These are phyloP conservation scores for Hawksworthiomyces lignivorus DNA, from an alignment of 2,329 filamentous ascomycete species.

Conservation along the genomic window DNA sequence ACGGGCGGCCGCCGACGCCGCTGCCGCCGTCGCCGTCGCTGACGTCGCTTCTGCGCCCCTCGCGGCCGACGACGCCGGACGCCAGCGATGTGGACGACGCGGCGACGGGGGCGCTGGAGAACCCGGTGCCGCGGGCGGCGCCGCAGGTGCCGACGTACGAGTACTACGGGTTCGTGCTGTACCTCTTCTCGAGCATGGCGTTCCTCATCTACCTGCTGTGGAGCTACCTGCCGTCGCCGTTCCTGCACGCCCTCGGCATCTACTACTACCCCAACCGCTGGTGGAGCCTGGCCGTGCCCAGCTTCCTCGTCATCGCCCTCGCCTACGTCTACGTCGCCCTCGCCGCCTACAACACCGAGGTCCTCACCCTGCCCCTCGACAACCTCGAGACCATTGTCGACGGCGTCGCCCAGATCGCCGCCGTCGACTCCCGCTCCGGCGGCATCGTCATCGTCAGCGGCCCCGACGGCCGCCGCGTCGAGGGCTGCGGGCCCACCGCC, in stretches of 20 bases:
- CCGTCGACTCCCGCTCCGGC: slow-evolving; percentile 42
- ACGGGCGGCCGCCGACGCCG: slow-evolving; percentile 92
- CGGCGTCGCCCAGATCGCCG: slow-evolving; percentile 76
- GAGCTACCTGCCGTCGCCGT: slow-evolving; percentile 86
- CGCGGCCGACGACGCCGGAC: slow-evolving; percentile 87
- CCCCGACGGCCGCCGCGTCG: slow-evolving; percentile 7
- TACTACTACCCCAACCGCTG: slow-evolving; percentile 96
- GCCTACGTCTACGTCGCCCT: slow-evolving; percentile 93
- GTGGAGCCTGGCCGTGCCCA: slow-evolving; percentile 92
- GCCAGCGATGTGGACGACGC: slow-evolving; percentile 85
- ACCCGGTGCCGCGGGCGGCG: slow-evolving; percentile 73
- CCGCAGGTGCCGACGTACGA: slow-evolving; percentile 98
- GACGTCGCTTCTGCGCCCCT: slow-evolving; percentile 83
- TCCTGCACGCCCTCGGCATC: slow-evolving; percentile 87
- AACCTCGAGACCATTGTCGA: slow-evolving; percentile 88
- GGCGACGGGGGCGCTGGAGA: too few species aligned
- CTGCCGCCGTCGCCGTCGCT: slow-evolving; percentile 87
- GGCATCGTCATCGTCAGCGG: slow-evolving; percentile 11
- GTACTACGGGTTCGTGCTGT: slow-evolving; percentile 97
- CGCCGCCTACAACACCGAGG: slow-evolving; percentile 81
- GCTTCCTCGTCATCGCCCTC: slow-evolving; percentile 79
- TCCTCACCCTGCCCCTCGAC: slow-evolving; percentile 71
- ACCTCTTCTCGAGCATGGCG: slow-evolving; percentile 75
- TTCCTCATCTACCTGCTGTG: slow-evolving; percentile 70
- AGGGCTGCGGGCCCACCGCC: slow-evolving; percentile 8